A percentile compares a stretch with the other conserved stretches of the same genome.
Conservation (phyloP, 2,329 filamentous ascomycete species). For the Colletotrichum tamarilloi region DNA sequence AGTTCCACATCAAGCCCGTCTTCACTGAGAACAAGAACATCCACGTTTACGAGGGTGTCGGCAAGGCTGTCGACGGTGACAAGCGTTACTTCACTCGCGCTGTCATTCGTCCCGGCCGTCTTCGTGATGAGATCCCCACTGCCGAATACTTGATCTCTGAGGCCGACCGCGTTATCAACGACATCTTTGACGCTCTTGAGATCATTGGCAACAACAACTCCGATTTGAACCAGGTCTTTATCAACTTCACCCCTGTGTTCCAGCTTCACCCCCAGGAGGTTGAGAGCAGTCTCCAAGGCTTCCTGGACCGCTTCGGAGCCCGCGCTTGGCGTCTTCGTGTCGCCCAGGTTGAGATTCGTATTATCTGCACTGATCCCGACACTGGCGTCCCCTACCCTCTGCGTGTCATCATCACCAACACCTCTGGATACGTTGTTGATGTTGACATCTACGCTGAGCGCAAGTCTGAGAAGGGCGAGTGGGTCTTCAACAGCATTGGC, state of each 20-base stretch:
- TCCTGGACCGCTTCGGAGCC: slow-evolving; percentile 95
- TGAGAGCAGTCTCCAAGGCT: slow-evolving; percentile 91
- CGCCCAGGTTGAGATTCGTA: slow-evolving; percentile 96
- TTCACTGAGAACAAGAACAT: slow-evolving; percentile 99
- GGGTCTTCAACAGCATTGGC: slow-evolving; percentile 98
- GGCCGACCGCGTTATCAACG: slow-evolving; percentile 95
- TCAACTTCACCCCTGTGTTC: slow-evolving; percentile 99
- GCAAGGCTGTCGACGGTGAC: slow-evolving; percentile 94
- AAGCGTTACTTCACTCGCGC: slow-evolving; percentile 99
- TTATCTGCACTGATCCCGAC: slow-evolving; percentile 91
- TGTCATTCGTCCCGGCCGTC: slow-evolving; percentile 91
- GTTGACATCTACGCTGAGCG: slow-evolving; percentile 98
- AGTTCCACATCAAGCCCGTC: slow-evolving; percentile 98
- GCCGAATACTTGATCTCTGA: slow-evolving; percentile 98
- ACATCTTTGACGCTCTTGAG: slow-evolving; percentile 96
- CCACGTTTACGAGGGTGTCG: slow-evolving; percentile 96
- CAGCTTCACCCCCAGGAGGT: slow-evolving; percentile 90
- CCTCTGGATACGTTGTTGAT: slow-evolving; percentile 96
- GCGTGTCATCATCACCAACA: slow-evolving; percentile 97
- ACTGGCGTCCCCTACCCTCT: slow-evolving; percentile 90
- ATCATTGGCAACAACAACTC: slow-evolving; percentile 99
- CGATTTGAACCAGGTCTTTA: slow-evolving; percentile 99
- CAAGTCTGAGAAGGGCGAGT: slow-evolving; percentile 97
- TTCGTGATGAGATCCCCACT: slow-evolving; percentile 98
- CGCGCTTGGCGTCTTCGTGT: slow-evolving; percentile 97